A percentile compares a stretch with the other conserved stretches of the same genome.
phyloP scores from a whole-genome alignment of 2,329 filamentous ascomycete genomes.

The Pseudopithomyces maydicus region DNA sequence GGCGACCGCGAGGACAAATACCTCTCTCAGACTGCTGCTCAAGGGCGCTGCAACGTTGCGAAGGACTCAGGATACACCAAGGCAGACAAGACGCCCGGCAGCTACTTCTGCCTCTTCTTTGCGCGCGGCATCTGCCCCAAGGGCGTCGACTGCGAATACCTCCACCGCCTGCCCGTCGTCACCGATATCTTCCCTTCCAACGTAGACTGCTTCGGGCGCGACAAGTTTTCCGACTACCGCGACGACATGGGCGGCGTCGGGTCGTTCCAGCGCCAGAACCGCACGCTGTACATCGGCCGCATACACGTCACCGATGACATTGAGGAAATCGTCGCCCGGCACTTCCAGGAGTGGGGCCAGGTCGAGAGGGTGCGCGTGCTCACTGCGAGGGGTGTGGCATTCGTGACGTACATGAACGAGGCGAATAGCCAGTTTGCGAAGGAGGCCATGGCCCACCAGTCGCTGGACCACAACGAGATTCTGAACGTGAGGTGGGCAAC shows the following conservation, averaged over 20 bases:
- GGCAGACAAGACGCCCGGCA: conserved; percentile 60
- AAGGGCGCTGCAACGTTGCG: conserved; percentile 84
- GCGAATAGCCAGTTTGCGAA: conserved; percentile 55
- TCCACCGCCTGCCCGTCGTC: conserved; percentile 84
- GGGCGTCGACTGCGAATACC: conserved; percentile 90
- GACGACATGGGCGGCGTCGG: conserved; percentile 99
- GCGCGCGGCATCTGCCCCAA: conserved; percentile 81
- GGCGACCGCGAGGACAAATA: conserved; percentile 94
- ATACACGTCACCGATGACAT: conserved; percentile 98
- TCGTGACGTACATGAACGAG: conserved; percentile 92
- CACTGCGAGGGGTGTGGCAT: conserved; percentile 87
- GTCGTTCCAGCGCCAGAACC: conserved; percentile 89
- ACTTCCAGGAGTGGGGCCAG: conserved; percentile 97
- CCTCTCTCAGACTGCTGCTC: conserved; percentile 78
- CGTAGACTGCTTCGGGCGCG: conserved; percentile 91
- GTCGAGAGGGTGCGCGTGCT: conserved; percentile 87
- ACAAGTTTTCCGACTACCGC: conserved; percentile 90
- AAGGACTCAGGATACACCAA: conserved; percentile 62
- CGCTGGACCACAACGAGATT: conserved; percentile 87
- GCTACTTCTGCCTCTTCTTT: conserved; percentile 93
- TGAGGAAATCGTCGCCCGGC: conserved; percentile 90
- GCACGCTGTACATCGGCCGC: conserved; percentile 89
- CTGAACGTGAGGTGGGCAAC: conserved; percentile 98
- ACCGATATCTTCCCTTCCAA: conserved; percentile 93
- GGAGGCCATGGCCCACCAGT: conserved; percentile 95